Evolutionary conservation across 345 rosid species (phyloP).

Genomic region (Brassica napus): DNA sequence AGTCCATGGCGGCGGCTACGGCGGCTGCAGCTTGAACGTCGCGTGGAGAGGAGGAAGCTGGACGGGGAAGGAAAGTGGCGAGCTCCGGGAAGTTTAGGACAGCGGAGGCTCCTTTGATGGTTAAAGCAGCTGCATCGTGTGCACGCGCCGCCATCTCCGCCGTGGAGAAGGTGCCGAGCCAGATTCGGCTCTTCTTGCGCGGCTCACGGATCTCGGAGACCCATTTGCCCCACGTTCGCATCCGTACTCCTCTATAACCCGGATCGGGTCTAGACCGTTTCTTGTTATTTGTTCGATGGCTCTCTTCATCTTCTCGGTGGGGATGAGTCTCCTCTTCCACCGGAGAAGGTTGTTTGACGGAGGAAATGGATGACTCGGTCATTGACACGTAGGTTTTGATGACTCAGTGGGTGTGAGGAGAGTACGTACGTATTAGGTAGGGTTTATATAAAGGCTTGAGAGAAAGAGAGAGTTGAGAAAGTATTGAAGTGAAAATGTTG

Average conservation of each 20-base stretch:
- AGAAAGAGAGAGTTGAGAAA: conserved; percentile 11
- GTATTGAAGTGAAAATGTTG: conserved; percentile 30
- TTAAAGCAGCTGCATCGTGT: conserved; percentile 88
- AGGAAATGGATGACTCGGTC: conserved; percentile 28
- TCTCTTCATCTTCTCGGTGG: not conserved
- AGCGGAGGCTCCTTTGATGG: conserved; percentile 81
- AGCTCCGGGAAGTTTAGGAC: conserved; percentile 88
- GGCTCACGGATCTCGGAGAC: conserved; percentile 99
- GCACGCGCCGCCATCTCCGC: conserved; percentile 98
- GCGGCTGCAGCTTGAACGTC: conserved; percentile 94
- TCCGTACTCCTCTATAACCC: conserved; percentile 78
- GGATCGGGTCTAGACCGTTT: conserved; percentile 49
- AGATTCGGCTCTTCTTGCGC: conserved; percentile 88
- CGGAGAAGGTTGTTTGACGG: conserved; percentile 29
- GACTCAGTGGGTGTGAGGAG: conserved; percentile 29
- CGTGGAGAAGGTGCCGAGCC: conserved; percentile 93
- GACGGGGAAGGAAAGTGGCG: conserved; percentile 70
- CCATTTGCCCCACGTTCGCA: conserved; percentile 98
- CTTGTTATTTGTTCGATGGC: conserved; percentile 26
- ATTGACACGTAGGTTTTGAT: conserved; percentile 33
- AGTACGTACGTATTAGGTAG: conserved; percentile 26
- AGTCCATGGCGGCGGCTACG: conserved; percentile 79
- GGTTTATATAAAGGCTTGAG: conserved; percentile 36
- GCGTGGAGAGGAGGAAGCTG: conserved; percentile 68
- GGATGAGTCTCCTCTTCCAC: not conserved